Percentiles rank a stretch among this genome's conserved stretches.
Conservation (phyloP, 2,329 filamentous ascomycete genomes). For the Incumbomyces lentus region DNA sequence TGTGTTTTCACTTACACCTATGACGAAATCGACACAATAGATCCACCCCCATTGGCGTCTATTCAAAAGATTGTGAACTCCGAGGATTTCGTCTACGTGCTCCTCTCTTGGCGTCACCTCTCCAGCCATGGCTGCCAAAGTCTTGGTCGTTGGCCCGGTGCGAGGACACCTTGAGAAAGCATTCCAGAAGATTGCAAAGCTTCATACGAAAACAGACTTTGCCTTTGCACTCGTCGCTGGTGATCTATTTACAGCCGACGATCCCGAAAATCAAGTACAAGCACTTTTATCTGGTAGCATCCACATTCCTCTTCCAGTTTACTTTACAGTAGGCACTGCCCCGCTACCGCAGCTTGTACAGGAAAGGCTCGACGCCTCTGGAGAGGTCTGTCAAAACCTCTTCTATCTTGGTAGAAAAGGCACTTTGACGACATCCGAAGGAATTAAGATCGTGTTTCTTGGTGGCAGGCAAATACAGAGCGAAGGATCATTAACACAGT, state of each 20-base stretch:
- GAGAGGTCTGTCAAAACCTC: slow-evolving; percentile 76
- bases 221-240: slow-evolving; percentile 74
- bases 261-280: slow-evolving; percentile 41
- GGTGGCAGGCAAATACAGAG: slow-evolving; percentile 58
- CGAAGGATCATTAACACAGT: slow-evolving; percentile 50
- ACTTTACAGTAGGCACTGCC: slow-evolving; percentile 72
- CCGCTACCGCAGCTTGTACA: slow-evolving; percentile 62
- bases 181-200: slow-evolving; percentile 66
- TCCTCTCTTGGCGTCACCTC: too few species aligned
- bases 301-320: slow-evolving; percentile 67
- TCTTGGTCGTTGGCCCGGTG: slow-evolving; percentile 66
- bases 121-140: slow-evolving; percentile 3
- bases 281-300: slow-evolving; percentile 64
- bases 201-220: slow-evolving; percentile 84
- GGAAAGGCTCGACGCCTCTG: slow-evolving; percentile 60
- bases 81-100: too few species aligned
- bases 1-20: too few species aligned
- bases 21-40: too few species aligned
- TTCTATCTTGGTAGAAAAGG: slow-evolving; percentile 82
- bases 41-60: too few species aligned
- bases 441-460: slow-evolving; percentile 74
- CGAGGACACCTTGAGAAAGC: slow-evolving; percentile 66
- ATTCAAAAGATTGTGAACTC: too few species aligned
- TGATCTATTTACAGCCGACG: slow-evolving; percentile 60
- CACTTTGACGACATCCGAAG: slow-evolving; percentile 79